These are phyloP conservation scores for Kernera saxatilis DNA, from an alignment of 345 rosid genomes.

Conservation along the genomic window DNA sequence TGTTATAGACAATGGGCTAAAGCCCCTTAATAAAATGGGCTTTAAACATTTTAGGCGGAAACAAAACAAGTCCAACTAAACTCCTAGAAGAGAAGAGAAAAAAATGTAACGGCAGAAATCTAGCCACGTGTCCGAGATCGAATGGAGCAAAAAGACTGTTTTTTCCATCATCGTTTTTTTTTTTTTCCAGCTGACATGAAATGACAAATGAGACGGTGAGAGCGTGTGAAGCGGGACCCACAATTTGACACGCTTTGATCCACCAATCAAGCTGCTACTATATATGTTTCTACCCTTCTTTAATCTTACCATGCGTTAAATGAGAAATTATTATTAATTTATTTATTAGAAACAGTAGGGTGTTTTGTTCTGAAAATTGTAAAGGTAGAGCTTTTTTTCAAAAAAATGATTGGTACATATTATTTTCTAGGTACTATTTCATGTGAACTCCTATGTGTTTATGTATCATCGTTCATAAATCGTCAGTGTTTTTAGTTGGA, in stretches of 20 bases:
- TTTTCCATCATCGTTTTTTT: not conserved
- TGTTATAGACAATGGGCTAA: not conserved
- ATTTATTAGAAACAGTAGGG: not conserved
- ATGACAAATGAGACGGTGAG: slow-evolving; percentile 6
- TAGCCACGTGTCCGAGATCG: not conserved
- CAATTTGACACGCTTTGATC: not conserved
- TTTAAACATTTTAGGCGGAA: not conserved
- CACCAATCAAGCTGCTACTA: not conserved
- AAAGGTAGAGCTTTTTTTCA: not conserved
- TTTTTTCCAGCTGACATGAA: not conserved
- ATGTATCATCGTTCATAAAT: not conserved
- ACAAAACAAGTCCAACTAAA: not conserved
- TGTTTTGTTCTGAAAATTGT: not conserved
- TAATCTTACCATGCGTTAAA: not conserved
- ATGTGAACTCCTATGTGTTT: not conserved
- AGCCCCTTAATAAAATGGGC: not conserved
- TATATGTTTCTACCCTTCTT: not conserved
- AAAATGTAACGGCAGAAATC: not conserved
- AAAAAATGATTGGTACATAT: not conserved
- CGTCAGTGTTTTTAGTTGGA: too few species aligned
- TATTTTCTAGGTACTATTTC: not conserved
- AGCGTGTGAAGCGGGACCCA: not conserved
- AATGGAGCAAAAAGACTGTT: not conserved
- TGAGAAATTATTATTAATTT: not conserved
- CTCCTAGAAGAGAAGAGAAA: not conserved